These are phyloP conservation scores for Cutaneotrichosporon mucoides DNA, from an alignment of 1,284 basidiomycete genomes.

Conservation along the genomic window DNA sequence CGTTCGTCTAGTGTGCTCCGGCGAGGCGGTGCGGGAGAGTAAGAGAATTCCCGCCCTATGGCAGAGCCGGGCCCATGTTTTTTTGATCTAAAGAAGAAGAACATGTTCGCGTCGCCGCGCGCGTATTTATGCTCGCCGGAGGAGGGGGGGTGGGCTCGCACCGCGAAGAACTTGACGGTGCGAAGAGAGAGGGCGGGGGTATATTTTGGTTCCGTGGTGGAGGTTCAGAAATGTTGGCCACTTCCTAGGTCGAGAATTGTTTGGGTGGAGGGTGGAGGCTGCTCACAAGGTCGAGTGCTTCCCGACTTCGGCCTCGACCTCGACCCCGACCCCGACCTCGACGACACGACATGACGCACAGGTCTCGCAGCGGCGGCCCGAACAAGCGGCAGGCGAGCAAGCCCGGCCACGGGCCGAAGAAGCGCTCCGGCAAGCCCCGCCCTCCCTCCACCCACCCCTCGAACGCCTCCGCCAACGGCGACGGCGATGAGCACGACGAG, in stretches of 20 bases:
- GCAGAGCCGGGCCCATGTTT: constrained; percentile 37
- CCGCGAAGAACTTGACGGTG: not conserved
- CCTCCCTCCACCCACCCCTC: constrained; percentile 16
- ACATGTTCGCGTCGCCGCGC: not conserved
- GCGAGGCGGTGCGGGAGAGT: constrained; percentile 5
- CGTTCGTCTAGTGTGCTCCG: constrained; percentile 45
- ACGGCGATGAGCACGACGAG: constrained; percentile 1
- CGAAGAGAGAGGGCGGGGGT: not conserved
- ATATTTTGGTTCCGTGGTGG: not conserved
- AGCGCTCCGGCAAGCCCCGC: not conserved
- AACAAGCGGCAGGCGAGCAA: not conserved
- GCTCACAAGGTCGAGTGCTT: too few relatives aligned
- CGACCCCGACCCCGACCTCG: too few relatives aligned
- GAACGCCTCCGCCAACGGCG: not conserved
- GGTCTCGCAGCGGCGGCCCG: constrained; percentile 37
- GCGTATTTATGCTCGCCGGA: constrained; percentile 1
- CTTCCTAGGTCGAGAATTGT: too few relatives aligned
- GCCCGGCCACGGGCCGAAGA: not conserved
- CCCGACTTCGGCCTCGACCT: too few relatives aligned
- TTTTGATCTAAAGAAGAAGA: constrained; percentile 28
- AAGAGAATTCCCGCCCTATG: constrained; percentile 14
- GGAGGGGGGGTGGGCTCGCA: not conserved
- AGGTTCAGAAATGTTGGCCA: not conserved
- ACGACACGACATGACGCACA: constrained; percentile 34
- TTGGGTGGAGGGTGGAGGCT: too few relatives aligned